Base-by-base conservation (phyloP, 768 basidiomycete species). In the Leccinum broughii region DNA sequence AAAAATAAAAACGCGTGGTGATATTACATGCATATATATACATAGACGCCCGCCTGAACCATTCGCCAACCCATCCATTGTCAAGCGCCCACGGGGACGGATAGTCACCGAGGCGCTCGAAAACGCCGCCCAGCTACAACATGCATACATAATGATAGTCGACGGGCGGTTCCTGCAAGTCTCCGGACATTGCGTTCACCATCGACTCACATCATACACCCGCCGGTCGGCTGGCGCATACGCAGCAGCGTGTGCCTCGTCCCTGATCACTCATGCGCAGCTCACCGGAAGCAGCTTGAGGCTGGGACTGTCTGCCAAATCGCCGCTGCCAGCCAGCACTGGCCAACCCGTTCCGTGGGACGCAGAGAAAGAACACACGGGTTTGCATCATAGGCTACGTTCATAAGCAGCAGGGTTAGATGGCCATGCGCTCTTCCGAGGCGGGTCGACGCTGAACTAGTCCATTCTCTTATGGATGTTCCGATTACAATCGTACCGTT, bases 391-490 rank as follows among this genome's bases (percentile, higher is more conserved):
- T 35, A 35, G 59, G 2, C 30, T 28, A 56, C 50, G 34, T 70
- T 65, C 11, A 58, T 63, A 14, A 35, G 55, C 65, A 20, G 55
- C 41, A 11, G 62, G 62, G 1, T 66, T 51, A 28, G 61, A 68
- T 30, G 52, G 54, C 32, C 62, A 59, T 51, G 55, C 34, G 26
- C 44, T 52, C 28, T 58, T 66, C 56, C 52, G 52, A 51, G 56
- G 44, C 10, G 14, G 20, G 22, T 57, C 56, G 4, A 35, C 5
- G 13, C 34, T 39, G 37, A 15, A 17, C 37, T 8, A 0, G 8
- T 58, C 57, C 6, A 51, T 61, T 20, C 20, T 58, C 52, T 54
- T 66, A 56, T 54, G 55, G 20, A 28, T 46, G 34, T 62, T 62
- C 62, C 62, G 51, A 61, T 44, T 4, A 7, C 13, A 22, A 14